A percentile compares a stretch with the other conserved stretches of the same genome.
These are phyloP conservation scores for Cutaneotrichosporon spelunceum DNA, from an alignment of 1,284 basidiomycete genomes.

Conservation along the genomic window DNA sequence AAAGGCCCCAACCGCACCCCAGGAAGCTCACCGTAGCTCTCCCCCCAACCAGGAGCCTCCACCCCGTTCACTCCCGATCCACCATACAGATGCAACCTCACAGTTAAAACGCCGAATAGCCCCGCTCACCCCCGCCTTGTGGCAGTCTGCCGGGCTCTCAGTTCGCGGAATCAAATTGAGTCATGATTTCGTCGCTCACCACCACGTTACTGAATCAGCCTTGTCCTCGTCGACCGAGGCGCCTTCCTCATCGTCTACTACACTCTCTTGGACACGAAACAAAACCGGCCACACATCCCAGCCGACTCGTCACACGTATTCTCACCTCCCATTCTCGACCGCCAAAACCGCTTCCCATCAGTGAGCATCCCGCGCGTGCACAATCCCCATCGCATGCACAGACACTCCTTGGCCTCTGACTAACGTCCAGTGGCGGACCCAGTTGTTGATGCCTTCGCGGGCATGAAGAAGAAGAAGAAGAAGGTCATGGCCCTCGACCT, in stretches of 20 bases:
- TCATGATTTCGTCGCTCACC: neutral
- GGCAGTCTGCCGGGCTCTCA: neutral
- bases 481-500: slow-evolving; percentile 51
- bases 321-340: neutral
- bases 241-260: neutral
- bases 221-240: neutral
- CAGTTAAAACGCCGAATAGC: slow-evolving; percentile 2
- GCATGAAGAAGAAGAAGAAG: slow-evolving; percentile 57
- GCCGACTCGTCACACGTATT: neutral
- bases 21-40: neutral
- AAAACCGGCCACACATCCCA: slow-evolving; percentile 1
- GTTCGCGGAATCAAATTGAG: neutral
- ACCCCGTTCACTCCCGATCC: neutral
- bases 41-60: neutral
- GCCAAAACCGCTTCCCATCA: neutral
- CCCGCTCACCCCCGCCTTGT: neutral
- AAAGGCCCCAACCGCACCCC: neutral
- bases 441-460: slow-evolving; percentile 54
- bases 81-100: neutral
- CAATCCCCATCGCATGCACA: neutral
- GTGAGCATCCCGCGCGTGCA: neutral
- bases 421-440: slow-evolving; percentile 45
- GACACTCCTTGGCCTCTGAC: slow-evolving; percentile 3
- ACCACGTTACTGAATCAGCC: neutral
- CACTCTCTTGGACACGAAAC: neutral